These are phyloP conservation scores for Haplographium delicatum DNA, from an alignment of 495 filamentous ascomycete species.

Conservation along the genomic window DNA sequence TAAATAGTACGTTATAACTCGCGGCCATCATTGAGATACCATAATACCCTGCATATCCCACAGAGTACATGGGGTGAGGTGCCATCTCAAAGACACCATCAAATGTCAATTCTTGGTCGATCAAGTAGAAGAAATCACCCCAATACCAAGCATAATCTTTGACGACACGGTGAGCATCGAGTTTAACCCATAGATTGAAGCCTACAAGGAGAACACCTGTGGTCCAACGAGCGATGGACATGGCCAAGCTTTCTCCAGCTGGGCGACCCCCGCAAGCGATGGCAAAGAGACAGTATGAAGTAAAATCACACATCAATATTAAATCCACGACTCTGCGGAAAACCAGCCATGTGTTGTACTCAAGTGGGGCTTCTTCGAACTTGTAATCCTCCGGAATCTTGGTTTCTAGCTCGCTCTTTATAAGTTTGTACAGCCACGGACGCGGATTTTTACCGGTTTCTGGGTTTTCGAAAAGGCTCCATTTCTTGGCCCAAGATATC, in stretches of 20 bases:
- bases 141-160: constrained; percentile 99
- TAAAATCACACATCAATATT: constrained; percentile 97
- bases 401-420: constrained; percentile 86
- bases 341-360: constrained; percentile 98
- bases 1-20: constrained; percentile 94
- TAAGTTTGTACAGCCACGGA: constrained; percentile 70
- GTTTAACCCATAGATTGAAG: constrained; percentile 98
- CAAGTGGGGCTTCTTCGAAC: constrained; percentile 86
- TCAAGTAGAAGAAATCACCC: constrained; percentile 99
- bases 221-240: constrained; percentile 74
- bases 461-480: constrained; percentile 80
- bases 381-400: constrained; percentile 93
- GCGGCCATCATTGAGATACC: constrained; percentile 98
- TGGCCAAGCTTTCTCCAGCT: constrained; percentile 57
- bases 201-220: constrained; percentile 72
- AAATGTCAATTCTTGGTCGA: constrained; percentile 96
- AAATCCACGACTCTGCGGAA: constrained; percentile 93
- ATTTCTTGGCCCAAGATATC: constrained; percentile 81
- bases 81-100: constrained; percentile 99
- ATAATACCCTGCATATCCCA: constrained; percentile 96
- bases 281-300: constrained; percentile 92
- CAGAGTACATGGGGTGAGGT: constrained; percentile 98
- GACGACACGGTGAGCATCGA: constrained; percentile 96
- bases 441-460: constrained; percentile 72
- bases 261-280: constrained; percentile 79